These are phyloP conservation scores for Drosera spatulata DNA, from an alignment of 179 eudicot genomes.

Conservation along the genomic window DNA sequence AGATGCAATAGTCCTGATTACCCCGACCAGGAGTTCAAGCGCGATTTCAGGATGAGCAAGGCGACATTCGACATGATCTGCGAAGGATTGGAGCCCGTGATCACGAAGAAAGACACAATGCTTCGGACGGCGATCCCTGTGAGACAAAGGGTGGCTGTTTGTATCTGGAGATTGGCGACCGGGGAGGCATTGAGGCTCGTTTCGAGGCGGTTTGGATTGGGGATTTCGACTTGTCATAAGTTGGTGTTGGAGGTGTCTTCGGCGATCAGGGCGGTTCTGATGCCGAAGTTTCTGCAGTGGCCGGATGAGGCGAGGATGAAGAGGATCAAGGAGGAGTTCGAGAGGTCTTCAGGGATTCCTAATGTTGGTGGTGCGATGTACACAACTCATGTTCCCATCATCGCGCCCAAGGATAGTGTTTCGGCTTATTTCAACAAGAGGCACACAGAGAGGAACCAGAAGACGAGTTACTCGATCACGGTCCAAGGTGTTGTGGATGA, in stretches of 20 bases:
- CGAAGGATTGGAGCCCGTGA: slow-evolving; percentile 30
- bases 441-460: slow-evolving; percentile 48
- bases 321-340: slow-evolving; percentile 19
- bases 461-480: slow-evolving; percentile 41
- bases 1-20: slow-evolving; percentile 45
- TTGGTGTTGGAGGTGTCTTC: slow-evolving; percentile 40
- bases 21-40: slow-evolving; percentile 35
- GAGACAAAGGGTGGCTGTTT: slow-evolving; percentile 51
- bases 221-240: slow-evolving; percentile 56
- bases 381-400: slow-evolving; percentile 51
- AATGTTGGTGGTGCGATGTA: slow-evolving; percentile 39
- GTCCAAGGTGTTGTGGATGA: slow-evolving; percentile 50
- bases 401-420: slow-evolving; percentile 36
- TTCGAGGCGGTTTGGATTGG: slow-evolving; percentile 38
- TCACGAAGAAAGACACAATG: slow-evolving; percentile 46
- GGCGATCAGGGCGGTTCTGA: slow-evolving; percentile 33
- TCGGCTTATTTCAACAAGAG: slow-evolving; percentile 41
- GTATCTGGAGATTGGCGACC: slow-evolving; percentile 49
- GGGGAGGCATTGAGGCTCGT: slow-evolving; percentile 54
- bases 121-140: slow-evolving; percentile 49
- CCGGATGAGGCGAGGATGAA: slow-evolving; percentile 19
- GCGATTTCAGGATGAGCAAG: slow-evolving; percentile 35
- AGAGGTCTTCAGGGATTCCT: slow-evolving; percentile 24
- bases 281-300: slow-evolving; percentile 43
- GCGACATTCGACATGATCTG: slow-evolving; percentile 43